These are phyloP conservation scores for Morella rubra DNA, from an alignment of 306 rosid species.

Conservation along the genomic window DNA sequence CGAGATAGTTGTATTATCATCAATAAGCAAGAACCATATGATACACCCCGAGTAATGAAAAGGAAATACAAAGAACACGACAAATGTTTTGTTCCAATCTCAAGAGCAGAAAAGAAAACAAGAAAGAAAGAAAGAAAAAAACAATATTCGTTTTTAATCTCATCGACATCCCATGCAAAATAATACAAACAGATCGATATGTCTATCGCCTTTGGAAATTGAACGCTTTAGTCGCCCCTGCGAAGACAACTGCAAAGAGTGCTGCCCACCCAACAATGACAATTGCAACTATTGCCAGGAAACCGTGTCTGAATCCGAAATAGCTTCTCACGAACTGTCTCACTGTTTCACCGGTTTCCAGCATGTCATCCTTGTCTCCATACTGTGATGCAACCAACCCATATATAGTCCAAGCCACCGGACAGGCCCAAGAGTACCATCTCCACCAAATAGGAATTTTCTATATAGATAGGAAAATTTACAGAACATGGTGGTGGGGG, in stretches of 20 bases:
- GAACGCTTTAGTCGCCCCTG: constrained; percentile 37
- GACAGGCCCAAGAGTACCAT: constrained; percentile 30
- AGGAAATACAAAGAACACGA: too few relatives aligned
- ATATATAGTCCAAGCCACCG: constrained; percentile 29
- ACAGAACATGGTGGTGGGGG: too few relatives aligned
- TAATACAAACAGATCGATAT: constrained; percentile 15
- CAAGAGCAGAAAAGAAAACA: too few relatives aligned
- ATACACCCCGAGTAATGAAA: too few relatives aligned
- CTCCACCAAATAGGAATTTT: constrained; percentile 37
- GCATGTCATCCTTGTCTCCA: constrained; percentile 36
- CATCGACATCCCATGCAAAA: too few relatives aligned
- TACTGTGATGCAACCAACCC: constrained; percentile 25
- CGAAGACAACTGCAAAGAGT: constrained; percentile 47
- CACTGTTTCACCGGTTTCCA: constrained; percentile 30
- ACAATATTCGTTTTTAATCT: too few relatives aligned
- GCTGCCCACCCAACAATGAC: constrained; percentile 33
- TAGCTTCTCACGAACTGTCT: constrained; percentile 36
- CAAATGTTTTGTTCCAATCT: too few relatives aligned
- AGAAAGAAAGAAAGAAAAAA: too few relatives aligned
- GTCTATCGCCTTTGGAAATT: constrained; percentile 52
- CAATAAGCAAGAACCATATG: too few relatives aligned
- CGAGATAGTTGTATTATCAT: too few relatives aligned
- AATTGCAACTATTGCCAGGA: constrained; percentile 38
- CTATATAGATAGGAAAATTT: not conserved
- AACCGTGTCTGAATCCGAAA: constrained; percentile 43